These are phyloP conservation scores for Anaeramoeba ignava DNA, from an alignment of 78 protist species.

Conservation along the genomic window DNA sequence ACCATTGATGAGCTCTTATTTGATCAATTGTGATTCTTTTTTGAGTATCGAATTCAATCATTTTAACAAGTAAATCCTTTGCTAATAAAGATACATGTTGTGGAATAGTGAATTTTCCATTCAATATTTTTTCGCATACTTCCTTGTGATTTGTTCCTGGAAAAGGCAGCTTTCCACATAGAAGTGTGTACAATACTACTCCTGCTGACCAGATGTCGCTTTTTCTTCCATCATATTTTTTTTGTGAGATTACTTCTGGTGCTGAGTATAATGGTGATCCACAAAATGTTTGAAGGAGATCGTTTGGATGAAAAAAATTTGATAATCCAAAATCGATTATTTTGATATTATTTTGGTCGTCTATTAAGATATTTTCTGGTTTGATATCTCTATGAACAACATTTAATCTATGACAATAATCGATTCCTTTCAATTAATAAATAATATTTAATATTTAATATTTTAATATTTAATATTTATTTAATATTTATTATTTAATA, in stretches of 20 bases:
- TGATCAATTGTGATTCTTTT: too few relatives aligned
- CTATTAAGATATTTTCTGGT: conserved; percentile 75
- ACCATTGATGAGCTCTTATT: too few relatives aligned
- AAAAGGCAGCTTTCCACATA: conserved; percentile 41
- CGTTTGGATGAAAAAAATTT: conserved; percentile 46
- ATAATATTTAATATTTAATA: too few relatives aligned
- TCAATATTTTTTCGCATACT: conserved; percentile 24
- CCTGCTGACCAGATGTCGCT: conserved; percentile 86
- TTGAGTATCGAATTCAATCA: too few relatives aligned
- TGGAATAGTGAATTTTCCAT: conserved; percentile 11
- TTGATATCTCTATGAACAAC: conserved; percentile 18
- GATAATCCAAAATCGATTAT: conserved; percentile 70
- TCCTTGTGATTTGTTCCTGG: conserved; percentile 18
- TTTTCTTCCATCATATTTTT: too few relatives aligned
- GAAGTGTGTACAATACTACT: conserved; percentile 49
- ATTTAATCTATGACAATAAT: too few relatives aligned
- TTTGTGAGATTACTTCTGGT: conserved; percentile 57
- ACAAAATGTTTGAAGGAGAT: conserved; percentile 62
- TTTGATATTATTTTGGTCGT: conserved; percentile 61
- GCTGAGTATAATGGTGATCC: conserved; percentile 74
- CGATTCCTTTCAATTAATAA: too few relatives aligned
- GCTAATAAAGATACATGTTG: conserved; percentile 2
- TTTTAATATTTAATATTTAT: too few relatives aligned
- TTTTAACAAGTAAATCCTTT: too few relatives aligned
- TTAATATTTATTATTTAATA: too few relatives aligned